phyloP scores from a whole-genome alignment of 805 yeast genomes.

The Dipodascopsis uninucleata region DNA sequence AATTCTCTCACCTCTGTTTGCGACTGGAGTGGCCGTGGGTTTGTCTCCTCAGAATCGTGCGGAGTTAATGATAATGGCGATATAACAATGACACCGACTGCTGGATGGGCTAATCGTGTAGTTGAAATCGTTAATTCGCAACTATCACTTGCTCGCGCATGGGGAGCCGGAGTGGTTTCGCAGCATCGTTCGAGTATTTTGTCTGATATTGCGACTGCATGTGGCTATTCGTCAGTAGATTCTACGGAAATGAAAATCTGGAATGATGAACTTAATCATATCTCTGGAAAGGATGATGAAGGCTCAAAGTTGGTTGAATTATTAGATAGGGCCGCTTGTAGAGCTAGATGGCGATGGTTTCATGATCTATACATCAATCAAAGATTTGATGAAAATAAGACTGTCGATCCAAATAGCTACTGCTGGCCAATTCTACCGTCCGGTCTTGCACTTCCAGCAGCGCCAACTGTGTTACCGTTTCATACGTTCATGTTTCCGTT shows the following conservation, averaged over 20 bases:
- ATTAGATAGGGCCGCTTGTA: conserved; percentile 30
- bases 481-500: conserved; percentile 37
- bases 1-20: conserved; percentile 34
- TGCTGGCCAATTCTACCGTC: conserved; percentile 31
- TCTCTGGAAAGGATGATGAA: conserved; percentile 25
- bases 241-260: conserved; percentile 14
- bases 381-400: neutral
- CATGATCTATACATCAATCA: conserved; percentile 21
- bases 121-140: conserved; percentile 29
- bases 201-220: conserved; percentile 17
- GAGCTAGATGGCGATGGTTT: conserved; percentile 32
- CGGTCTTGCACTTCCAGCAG: conserved; percentile 31
- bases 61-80: conserved; percentile 32
- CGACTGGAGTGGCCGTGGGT: conserved; percentile 36
- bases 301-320: conserved; percentile 31
- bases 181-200: neutral
- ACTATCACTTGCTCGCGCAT: conserved; percentile 25
- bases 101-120: conserved; percentile 34
- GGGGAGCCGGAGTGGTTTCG: conserved; percentile 34
- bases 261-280: conserved; percentile 13
- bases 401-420: conserved; percentile 10
- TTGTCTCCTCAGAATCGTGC: conserved; percentile 29
- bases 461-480: conserved; percentile 35
- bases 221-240: conserved; percentile 12
- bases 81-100: conserved; percentile 21